Evolutionary conservation across 2,329 filamentous ascomycete genomes (phyloP).

Genomic region (Colletotrichum sp.): DNA sequence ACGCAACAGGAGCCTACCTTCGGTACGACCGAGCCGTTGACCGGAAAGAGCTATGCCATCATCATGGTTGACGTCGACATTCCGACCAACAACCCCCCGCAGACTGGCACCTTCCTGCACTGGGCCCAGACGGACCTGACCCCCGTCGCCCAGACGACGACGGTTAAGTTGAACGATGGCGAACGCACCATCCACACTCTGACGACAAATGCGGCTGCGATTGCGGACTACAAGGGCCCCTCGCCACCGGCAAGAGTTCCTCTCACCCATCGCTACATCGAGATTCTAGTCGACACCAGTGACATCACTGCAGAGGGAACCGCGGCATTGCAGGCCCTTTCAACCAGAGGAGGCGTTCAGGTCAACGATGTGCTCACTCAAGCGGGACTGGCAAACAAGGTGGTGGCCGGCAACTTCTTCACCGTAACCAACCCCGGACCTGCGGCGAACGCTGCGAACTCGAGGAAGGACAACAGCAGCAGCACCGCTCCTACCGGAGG

Average conservation of each 20-base stretch:
- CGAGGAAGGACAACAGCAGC: background rate
- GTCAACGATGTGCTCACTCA: constrained; percentile 29
- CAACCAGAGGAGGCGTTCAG: constrained; percentile 33
- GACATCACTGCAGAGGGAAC: constrained; percentile 25
- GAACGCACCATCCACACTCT: background rate
- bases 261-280: constrained; percentile 40
- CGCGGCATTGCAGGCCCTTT: constrained; percentile 29
- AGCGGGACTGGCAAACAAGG: constrained; percentile 32
- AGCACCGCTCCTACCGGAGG: background rate
- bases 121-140: constrained; percentile 46
- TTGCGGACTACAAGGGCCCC: constrained; percentile 35
- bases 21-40: constrained; percentile 7
- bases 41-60: constrained; percentile 37
- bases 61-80: constrained; percentile 51
- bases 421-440: constrained; percentile 39
- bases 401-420: constrained; percentile 42
- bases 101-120: constrained; percentile 51
- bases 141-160: background rate
- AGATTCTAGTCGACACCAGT: constrained; percentile 42
- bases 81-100: constrained; percentile 31
- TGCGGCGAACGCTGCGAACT: background rate
- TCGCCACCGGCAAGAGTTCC: constrained; percentile 39
- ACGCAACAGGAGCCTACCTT: constrained; percentile 2
- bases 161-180: background rate
- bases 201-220: constrained; percentile 9